phyloP scores from a whole-genome alignment of 768 basidiomycete species.

The Fomitopsis pulvina region DNA sequence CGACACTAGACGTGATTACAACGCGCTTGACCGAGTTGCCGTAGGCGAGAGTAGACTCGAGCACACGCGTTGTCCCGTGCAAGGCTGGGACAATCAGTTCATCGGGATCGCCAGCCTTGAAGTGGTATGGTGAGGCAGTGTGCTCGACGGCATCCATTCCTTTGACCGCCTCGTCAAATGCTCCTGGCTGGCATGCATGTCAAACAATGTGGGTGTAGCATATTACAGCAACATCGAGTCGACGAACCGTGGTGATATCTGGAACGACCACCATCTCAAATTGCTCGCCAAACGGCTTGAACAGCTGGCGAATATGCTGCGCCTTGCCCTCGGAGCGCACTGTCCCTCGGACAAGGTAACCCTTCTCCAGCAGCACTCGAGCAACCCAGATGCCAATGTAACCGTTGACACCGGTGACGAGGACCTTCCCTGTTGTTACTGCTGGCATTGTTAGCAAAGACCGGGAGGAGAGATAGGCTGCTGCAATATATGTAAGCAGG shows the following conservation, averaged over 20 bases:
- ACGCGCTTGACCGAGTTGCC: constrained; percentile 48
- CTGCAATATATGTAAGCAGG: background rate
- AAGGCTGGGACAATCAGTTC: constrained; percentile 67
- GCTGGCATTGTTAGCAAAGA: constrained; percentile 14
- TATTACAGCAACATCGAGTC: too few relatives aligned
- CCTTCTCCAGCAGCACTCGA: constrained; percentile 27
- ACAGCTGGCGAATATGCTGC: constrained; percentile 31
- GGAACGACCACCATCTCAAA: constrained; percentile 39
- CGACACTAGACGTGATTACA: constrained; percentile 53
- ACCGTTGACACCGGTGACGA: constrained; percentile 23
- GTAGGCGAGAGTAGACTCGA: constrained; percentile 58
- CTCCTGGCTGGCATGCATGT: constrained; percentile 37
- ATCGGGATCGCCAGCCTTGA: constrained; percentile 34
- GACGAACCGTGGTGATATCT: constrained; percentile 36
- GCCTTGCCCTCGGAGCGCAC: constrained; percentile 39
- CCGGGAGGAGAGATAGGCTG: background rate
- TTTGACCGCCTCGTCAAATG: constrained; percentile 73
- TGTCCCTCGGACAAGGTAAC: constrained; percentile 36
- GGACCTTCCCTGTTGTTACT: constrained; percentile 19
- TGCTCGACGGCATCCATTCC: constrained; percentile 67
- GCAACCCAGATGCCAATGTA: constrained; percentile 26
- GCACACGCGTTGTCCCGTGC: constrained; percentile 55
- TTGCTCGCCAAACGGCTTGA: constrained; percentile 28
- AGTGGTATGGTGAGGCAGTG: constrained; percentile 54
- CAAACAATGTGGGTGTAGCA: background rate